A percentile compares a stretch with the other conserved stretches of the same genome.
Evolutionary conservation across 805 yeast species (phyloP).

Genomic region (Ogataea polymorpha): DNA sequence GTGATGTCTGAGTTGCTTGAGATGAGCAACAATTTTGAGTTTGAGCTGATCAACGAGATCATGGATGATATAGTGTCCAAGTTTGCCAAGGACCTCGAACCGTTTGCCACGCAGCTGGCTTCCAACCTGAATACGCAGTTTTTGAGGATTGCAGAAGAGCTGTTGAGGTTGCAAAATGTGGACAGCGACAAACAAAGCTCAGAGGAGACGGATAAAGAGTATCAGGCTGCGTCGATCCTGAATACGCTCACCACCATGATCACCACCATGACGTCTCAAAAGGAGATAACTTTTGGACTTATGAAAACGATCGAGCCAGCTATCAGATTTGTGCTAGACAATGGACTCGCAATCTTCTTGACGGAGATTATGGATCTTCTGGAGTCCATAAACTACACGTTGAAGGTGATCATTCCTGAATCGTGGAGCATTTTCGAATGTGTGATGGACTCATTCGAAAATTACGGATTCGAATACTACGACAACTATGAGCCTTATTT

Average conservation of each 20-base stretch:
- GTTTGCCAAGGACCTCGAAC: constrained; percentile 82
- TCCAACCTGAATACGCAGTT: constrained; percentile 69
- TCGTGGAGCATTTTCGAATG: constrained; percentile 44
- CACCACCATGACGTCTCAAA: constrained; percentile 75
- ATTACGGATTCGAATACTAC: constrained; percentile 50
- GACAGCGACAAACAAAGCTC: constrained; percentile 27
- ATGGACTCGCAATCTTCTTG: constrained; percentile 68
- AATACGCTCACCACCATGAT: constrained; percentile 81
- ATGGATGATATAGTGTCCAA: constrained; percentile 93
- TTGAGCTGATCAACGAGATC: constrained; percentile 79
- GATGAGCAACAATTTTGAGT: constrained; percentile 71
- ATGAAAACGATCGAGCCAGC: constrained; percentile 70
- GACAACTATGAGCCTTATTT: constrained; percentile 47
- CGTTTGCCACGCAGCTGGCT: constrained; percentile 76
- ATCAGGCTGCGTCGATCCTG: constrained; percentile 78
- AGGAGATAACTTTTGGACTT: constrained; percentile 57
- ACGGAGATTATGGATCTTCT: constrained; percentile 72
- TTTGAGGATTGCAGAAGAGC: constrained; percentile 62
- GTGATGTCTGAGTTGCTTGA: constrained; percentile 74
- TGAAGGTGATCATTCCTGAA: constrained; percentile 40
- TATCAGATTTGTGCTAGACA: constrained; percentile 60
- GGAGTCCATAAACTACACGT: constrained; percentile 64
- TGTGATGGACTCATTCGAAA: constrained; percentile 45
- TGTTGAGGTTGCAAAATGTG: constrained; percentile 40
- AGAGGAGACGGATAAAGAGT: constrained; percentile 62